Conservation (phyloP, 2,329 filamentous ascomycete species). For the Neonectria coccinea region DNA sequence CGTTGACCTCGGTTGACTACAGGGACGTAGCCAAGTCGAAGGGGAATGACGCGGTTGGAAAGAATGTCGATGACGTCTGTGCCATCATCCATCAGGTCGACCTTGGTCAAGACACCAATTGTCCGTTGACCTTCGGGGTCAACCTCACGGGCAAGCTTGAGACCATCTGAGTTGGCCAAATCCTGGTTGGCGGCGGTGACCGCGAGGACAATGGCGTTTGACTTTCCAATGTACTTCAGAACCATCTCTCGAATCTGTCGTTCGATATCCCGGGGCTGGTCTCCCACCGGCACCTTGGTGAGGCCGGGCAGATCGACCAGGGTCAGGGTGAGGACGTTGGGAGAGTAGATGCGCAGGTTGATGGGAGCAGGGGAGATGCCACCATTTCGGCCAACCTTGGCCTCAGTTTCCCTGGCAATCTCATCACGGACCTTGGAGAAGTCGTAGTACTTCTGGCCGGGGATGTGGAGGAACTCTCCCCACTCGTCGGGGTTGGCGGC, state of each 20-base stretch:
- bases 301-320: slow-evolving; percentile 96
- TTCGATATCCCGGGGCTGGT: slow-evolving; percentile 97
- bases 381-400: slow-evolving; percentile 94
- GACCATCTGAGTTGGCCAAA: slow-evolving; percentile 96
- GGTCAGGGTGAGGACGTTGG: slow-evolving; percentile 96
- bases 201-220: slow-evolving; percentile 96
- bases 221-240: slow-evolving; percentile 97
- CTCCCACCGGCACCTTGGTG: slow-evolving; percentile 95
- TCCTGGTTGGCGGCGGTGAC: slow-evolving; percentile 98
- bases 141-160: slow-evolving; percentile 96
- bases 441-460: slow-evolving; percentile 96
- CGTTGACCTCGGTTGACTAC: slow-evolving; percentile 98
- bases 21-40: slow-evolving; percentile 94
- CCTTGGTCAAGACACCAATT: slow-evolving; percentile 98
- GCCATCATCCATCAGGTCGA: slow-evolving; percentile 98
- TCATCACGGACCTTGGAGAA: slow-evolving; percentile 99
- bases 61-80: slow-evolving; percentile 99
- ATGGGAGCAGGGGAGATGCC: slow-evolving; percentile 97
- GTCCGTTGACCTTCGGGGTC: slow-evolving; percentile 97
- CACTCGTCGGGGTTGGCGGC: slow-evolving; percentile 95
- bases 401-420: slow-evolving; percentile 95
- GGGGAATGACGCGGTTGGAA: slow-evolving; percentile 94
- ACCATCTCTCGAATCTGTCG: slow-evolving; percentile 98
- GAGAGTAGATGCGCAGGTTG: slow-evolving; percentile 98
- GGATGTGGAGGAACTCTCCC: slow-evolving; percentile 98